Conservation (phyloP, 257 asterid genomes). For the Osmanthus fragrans region DNA sequence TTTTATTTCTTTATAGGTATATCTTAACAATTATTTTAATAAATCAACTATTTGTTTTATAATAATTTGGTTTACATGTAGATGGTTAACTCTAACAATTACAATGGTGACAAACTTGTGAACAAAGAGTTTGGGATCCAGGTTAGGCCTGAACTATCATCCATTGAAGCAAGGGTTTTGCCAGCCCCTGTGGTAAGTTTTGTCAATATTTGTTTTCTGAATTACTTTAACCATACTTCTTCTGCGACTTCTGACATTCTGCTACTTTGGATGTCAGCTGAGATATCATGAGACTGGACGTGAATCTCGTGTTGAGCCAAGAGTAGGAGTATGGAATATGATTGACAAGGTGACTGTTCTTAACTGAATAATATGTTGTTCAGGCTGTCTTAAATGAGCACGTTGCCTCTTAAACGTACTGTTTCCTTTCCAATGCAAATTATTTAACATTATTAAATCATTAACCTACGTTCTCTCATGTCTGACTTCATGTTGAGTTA, state of each 20-base stretch:
- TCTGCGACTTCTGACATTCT: neutral
- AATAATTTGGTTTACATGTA: conserved; percentile 19
- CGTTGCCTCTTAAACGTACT: neutral
- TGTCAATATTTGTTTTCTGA: neutral
- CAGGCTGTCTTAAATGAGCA: neutral
- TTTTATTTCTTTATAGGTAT: neutral
- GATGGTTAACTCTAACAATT: conserved; percentile 46
- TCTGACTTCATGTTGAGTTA: too few species aligned
- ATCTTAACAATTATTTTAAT: neutral
- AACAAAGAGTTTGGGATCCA: conserved; percentile 57
- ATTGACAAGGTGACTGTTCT: conserved; percentile 51
- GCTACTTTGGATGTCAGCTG: conserved; percentile 39
- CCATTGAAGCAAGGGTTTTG: conserved; percentile 72
- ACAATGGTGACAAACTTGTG: conserved; percentile 31
- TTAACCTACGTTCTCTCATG: too few species aligned
- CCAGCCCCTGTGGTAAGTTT: conserved; percentile 60
- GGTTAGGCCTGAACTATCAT: conserved; percentile 38
- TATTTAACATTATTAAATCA: too few species aligned
- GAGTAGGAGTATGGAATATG: conserved; percentile 87
- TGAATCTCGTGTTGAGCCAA: conserved; percentile 42
- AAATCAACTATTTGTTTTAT: neutral
- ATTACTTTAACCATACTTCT: neutral
- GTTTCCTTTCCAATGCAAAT: neutral
- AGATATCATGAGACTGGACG: conserved; percentile 57
- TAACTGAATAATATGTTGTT: neutral